phyloP scores from a whole-genome alignment of 805 yeast genomes.

The Starmerella lactis-condensi region DNA sequence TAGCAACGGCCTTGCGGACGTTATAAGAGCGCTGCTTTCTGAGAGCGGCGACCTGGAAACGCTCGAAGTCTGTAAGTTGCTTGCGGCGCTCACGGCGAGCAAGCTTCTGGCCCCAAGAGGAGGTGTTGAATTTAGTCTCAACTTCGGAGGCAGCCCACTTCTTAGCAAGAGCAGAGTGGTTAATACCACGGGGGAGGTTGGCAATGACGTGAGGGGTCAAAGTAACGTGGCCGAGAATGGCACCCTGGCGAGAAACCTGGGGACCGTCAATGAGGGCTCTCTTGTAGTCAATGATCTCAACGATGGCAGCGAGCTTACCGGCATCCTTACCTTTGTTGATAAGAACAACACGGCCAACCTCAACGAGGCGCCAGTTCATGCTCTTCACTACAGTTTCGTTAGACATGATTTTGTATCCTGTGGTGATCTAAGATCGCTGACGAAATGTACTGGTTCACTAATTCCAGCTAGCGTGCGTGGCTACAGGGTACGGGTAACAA shows the following conservation, averaged over 20 bases:
- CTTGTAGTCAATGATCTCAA: conserved; percentile 98
- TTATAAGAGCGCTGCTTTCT: conserved; percentile 94
- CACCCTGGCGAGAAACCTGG: conserved; percentile 81
- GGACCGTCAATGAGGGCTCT: conserved; percentile 98
- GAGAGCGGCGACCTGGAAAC: conserved; percentile 96
- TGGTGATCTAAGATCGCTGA: no score
- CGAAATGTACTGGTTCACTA: not conserved
- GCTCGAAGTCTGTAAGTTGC: conserved; percentile 87
- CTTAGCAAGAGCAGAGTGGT: conserved; percentile 69
- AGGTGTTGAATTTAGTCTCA: conserved; percentile 74
- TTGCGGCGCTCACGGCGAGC: conserved; percentile 90
- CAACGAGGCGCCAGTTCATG: conserved; percentile 98
- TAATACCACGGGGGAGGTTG: conserved; percentile 84
- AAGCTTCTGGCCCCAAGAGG: conserved; percentile 96
- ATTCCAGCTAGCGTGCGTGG: not conserved
- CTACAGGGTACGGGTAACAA: not conserved
- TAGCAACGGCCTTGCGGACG: conserved; percentile 90
- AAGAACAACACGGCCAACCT: conserved; percentile 97
- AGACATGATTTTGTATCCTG: conserved; percentile 36
- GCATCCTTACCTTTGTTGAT: conserved; percentile 54
- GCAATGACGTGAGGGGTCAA: conserved; percentile 82
- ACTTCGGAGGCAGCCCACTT: conserved; percentile 85
- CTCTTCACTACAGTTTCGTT: conserved; percentile 69
- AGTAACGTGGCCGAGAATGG: conserved; percentile 68
- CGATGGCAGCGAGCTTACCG: conserved; percentile 87